These are phyloP conservation scores for Blastomyces percursus DNA, from an alignment of 2,329 filamentous ascomycete species.

Conservation along the genomic window DNA sequence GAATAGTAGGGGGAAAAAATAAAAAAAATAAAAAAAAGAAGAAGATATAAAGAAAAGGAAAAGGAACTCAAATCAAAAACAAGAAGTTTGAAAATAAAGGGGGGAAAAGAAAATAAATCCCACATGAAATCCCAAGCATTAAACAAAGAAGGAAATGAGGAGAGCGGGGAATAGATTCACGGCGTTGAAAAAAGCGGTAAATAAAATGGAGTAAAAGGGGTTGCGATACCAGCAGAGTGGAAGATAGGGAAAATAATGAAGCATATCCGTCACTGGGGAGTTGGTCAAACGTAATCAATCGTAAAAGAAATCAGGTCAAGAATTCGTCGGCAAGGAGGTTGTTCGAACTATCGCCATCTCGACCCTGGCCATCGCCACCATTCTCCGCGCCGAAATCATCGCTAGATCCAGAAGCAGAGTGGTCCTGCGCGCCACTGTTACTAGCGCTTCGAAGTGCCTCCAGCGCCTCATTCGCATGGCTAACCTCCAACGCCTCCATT, in stretches of 20 bases:
- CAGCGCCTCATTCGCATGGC: constrained; percentile 38
- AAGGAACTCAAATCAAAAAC: background rate
- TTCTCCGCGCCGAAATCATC: constrained; percentile 5
- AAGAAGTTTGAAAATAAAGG: background rate
- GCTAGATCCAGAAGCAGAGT: constrained; percentile 16
- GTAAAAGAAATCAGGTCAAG: constrained; percentile 11
- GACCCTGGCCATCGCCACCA: constrained; percentile 11
- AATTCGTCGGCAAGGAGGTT: constrained; percentile 20
- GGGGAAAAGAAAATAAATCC: background rate
- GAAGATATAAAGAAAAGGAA: background rate
- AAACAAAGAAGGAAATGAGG: background rate
- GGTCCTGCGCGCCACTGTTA: constrained; percentile 26
- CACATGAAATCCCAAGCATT: background rate
- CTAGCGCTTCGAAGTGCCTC: constrained; percentile 32
- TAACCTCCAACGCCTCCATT: constrained; percentile 30
- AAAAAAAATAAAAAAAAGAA: background rate
- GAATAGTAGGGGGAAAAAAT: background rate
- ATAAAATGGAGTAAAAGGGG: constrained; percentile 10
- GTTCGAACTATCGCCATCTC: constrained; percentile 17
- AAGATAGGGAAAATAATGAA: constrained; percentile 11
- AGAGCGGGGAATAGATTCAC: background rate
- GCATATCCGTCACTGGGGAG: background rate
- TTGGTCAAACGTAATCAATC: background rate
- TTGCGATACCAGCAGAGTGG: constrained; percentile 1
- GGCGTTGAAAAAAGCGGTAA: background rate